Evolutionary conservation across 352 stramenopile species (phyloP).

Genomic region (Pythium rishiriense): DNA sequence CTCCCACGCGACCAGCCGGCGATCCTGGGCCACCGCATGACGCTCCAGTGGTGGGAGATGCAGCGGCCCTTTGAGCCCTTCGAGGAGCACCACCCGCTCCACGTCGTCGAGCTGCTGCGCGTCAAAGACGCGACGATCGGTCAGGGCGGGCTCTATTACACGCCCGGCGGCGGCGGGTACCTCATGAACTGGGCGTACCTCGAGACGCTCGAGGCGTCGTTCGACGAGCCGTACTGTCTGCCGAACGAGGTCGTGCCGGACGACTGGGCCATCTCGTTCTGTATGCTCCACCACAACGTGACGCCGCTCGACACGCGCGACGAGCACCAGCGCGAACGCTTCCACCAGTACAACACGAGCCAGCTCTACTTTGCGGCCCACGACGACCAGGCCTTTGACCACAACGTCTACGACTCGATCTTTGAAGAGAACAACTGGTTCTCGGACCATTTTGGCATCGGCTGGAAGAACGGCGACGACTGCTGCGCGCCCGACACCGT

Average conservation of each 20-base stretch:
- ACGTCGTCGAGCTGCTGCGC: conserved; percentile 49
- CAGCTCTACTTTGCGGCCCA: conserved; percentile 64
- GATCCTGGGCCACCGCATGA: conserved; percentile 85
- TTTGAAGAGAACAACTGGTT: conserved; percentile 90
- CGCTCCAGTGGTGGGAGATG: conserved; percentile 86
- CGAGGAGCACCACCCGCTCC: conserved; percentile 57
- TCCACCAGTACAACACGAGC: conserved; percentile 85
- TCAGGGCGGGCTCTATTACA: conserved; percentile 80
- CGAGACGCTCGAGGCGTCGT: conserved; percentile 58
- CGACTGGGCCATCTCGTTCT: conserved; percentile 89
- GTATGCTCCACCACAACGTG: conserved; percentile 74
- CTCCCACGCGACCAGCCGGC: conserved; percentile 41
- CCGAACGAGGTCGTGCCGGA: conserved; percentile 71
- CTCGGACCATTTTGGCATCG: conserved; percentile 78
- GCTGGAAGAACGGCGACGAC: conserved; percentile 74
- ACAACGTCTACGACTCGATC: conserved; percentile 70
- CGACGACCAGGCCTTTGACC: conserved; percentile 73
- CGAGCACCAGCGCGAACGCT: conserved; percentile 63
- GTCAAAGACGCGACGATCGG: conserved; percentile 48
- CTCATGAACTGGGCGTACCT: conserved; percentile 85
- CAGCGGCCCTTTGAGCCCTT: conserved; percentile 68
- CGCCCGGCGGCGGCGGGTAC: conserved; percentile 76
- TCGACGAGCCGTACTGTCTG: conserved; percentile 77
- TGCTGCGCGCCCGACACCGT: conserved; percentile 80
- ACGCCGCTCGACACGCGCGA: conserved; percentile 77